Base-by-base conservation (phyloP, 176 grass and related monocot species). In the Dactylis glomerata region DNA sequence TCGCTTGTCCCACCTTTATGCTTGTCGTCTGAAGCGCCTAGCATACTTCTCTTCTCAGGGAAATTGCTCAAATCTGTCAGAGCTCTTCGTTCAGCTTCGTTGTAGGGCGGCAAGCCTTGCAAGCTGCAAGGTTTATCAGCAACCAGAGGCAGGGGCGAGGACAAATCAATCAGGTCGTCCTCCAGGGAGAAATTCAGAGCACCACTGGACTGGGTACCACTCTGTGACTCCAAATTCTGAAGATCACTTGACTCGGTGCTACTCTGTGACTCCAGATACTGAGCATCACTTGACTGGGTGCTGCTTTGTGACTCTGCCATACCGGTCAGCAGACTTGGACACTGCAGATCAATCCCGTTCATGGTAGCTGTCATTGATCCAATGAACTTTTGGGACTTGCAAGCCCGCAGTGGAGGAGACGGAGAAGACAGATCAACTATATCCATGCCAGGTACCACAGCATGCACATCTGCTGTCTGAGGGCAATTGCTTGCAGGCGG, bases 361-460 rank as follows among this genome's bases (percentile, higher is more conserved):
- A 72, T 70, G 6, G 34, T 59, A 73, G 47, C 46, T 56, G 74
- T 17, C 5, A 38, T 63, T 16, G 68, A 50, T 47, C 26, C n/a
- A 27, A 38, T 16, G 0, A 81, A 68, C 58, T 68, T 90, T 47
- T 81, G 80, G 68, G 66, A 86, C 68, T 85, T 93, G 11, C 64
- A 87, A 76, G 82, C 78, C 65, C 91, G 82, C 38, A 77, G 47
- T 50, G 88, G 88, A 5, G 85, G 88, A 20, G 88, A 93, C 26
- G 91, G 91, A 59, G 91, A 88, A 76, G 85, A 93, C 1, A 93
- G 85, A 74, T 93, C 88, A 83, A 93, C 55, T 55, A 90, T 79
- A 83, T 90, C 88, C 41, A 75, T 70, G 59, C 54, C 38, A 42
- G 68, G 55, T 30, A 38, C 76, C 26, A 68, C 38, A 26, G 17